A percentile compares a stretch with the other conserved stretches of the same genome.
Conservation (phyloP, 2,329 filamentous ascomycete genomes). For the Ophiostoma fasciatum region DNA sequence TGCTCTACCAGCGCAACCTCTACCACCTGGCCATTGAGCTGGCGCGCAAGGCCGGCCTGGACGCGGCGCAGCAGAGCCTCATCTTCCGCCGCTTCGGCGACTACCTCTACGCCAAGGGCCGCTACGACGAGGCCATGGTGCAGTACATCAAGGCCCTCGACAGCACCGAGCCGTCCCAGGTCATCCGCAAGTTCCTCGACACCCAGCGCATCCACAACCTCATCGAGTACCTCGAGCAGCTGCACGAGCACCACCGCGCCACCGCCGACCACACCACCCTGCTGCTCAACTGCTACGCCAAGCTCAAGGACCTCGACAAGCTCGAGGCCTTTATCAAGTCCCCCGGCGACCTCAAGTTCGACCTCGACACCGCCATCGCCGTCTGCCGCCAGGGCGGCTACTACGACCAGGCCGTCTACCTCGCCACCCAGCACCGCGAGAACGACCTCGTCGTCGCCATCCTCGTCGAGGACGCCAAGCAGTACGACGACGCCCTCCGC, state of each 20-base stretch:
- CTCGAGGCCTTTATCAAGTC: slow-evolving; percentile 94
- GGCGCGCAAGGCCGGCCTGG: slow-evolving; percentile 76
- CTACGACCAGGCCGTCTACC: slow-evolving; percentile 88
- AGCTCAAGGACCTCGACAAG: slow-evolving; percentile 93
- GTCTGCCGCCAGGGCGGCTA: slow-evolving; percentile 98
- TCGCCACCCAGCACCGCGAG: slow-evolving; percentile 88
- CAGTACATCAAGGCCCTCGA: slow-evolving; percentile 95
- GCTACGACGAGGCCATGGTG: slow-evolving; percentile 97
- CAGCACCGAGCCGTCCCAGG: slow-evolving; percentile 88
- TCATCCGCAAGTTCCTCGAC: slow-evolving; percentile 91
- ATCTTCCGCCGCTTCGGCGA: slow-evolving; percentile 94
- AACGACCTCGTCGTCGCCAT: slow-evolving; percentile 92
- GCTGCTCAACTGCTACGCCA: slow-evolving; percentile 92
- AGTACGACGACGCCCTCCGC: slow-evolving; percentile 73
- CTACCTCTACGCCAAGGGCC: slow-evolving; percentile 83
- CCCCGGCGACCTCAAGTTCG: slow-evolving; percentile 86
- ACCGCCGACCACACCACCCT: slow-evolving; percentile 92
- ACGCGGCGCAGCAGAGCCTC: slow-evolving; percentile 66
- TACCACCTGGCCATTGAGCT: slow-evolving; percentile 85
- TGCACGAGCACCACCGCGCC: slow-evolving; percentile 86
- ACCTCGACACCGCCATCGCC: slow-evolving; percentile 87
- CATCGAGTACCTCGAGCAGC: slow-evolving; percentile 90
- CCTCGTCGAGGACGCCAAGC: slow-evolving; percentile 85
- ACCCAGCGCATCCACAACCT: slow-evolving; percentile 96
- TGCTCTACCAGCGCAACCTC: slow-evolving; percentile 86